A percentile compares a stretch with the other conserved stretches of the same genome.
Evolutionary conservation across 2,329 filamentous ascomycete species (phyloP).

Genomic region (Claviceps digitariae): DNA sequence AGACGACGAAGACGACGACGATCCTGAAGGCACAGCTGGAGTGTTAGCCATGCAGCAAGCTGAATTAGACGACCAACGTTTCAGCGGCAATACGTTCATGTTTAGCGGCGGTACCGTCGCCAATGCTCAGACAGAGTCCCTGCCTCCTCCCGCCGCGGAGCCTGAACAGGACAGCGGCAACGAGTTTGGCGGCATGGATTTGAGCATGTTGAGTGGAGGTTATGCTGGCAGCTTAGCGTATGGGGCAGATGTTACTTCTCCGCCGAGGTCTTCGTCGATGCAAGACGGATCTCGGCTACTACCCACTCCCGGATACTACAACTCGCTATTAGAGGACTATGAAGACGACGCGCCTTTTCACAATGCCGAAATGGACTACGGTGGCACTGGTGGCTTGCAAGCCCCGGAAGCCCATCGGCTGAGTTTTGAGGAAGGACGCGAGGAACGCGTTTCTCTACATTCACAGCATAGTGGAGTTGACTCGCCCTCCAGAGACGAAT

Average conservation of each 20-base stretch:
- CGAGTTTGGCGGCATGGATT: slow-evolving; percentile 58
- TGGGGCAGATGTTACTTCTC: slow-evolving; percentile 31
- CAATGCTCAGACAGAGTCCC: slow-evolving; percentile 5
- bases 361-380: slow-evolving; percentile 69
- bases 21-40: slow-evolving; percentile 76
- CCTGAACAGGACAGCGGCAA: slow-evolving; percentile 48
- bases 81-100: slow-evolving; percentile 19
- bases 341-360: slow-evolving; percentile 28
- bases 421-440: slow-evolving; percentile 78
- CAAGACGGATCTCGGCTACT: slow-evolving; percentile 34
- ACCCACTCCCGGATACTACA: slow-evolving; percentile 28
- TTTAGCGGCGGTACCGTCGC: slow-evolving; percentile 9
- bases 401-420: slow-evolving; percentile 59
- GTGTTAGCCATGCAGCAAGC: slow-evolving; percentile 73
- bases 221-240: slow-evolving; percentile 42
- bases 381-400: slow-evolving; percentile 78
- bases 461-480: slow-evolving; percentile 47
- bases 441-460: slow-evolving; percentile 54
- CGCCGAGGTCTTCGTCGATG: slow-evolving; percentile 23
- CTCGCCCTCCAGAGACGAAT: slow-evolving; percentile 56
- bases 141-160: slow-evolving; percentile 35
- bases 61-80: slow-evolving; percentile 57
- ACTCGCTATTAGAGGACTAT: slow-evolving; percentile 14
- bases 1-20: slow-evolving; percentile 49
- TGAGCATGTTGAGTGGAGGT: slow-evolving; percentile 61